Conservation (phyloP, 768 basidiomycete species). For the Rhizopogon roseolus region DNA sequence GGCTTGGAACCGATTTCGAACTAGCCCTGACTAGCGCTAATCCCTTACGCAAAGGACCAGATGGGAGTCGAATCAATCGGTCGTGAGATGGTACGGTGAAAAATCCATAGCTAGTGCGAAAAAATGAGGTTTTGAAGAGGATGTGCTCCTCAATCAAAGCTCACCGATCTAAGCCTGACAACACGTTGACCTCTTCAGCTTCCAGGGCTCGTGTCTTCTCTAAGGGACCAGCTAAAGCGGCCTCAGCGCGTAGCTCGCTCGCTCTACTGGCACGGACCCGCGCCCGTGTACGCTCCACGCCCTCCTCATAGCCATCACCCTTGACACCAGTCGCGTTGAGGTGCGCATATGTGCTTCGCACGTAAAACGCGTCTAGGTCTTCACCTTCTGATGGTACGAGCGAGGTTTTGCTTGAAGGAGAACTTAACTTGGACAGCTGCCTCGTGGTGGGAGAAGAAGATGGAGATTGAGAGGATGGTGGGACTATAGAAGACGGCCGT, state of each 20-base stretch:
- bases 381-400: constrained; percentile 73
- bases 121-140: constrained; percentile 9
- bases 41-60: constrained; percentile 57
- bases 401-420: constrained; percentile 50
- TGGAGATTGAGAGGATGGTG: constrained; percentile 35
- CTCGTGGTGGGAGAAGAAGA: constrained; percentile 18
- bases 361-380: constrained; percentile 77
- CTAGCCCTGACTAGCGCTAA: constrained; percentile 42
- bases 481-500: constrained; percentile 12
- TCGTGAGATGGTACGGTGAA: constrained; percentile 78
- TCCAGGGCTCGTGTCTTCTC: constrained; percentile 67
- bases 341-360: constrained; percentile 83
- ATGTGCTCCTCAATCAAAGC: constrained; percentile 17
- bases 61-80: constrained; percentile 69
- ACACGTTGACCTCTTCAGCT: constrained; percentile 66
- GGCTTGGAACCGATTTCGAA: constrained; percentile 39
- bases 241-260: constrained; percentile 55
- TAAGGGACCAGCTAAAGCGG: constrained; percentile 47
- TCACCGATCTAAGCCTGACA: constrained; percentile 84
- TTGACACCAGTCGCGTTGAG: constrained; percentile 88
- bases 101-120: constrained; percentile 78
- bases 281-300: constrained; percentile 88
- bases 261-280: constrained; percentile 49
- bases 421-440: constrained; percentile 25
- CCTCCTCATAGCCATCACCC: constrained; percentile 93